Base-by-base conservation (phyloP, 2,329 filamentous ascomycete genomes). In the Fusarium sp. region DNA sequence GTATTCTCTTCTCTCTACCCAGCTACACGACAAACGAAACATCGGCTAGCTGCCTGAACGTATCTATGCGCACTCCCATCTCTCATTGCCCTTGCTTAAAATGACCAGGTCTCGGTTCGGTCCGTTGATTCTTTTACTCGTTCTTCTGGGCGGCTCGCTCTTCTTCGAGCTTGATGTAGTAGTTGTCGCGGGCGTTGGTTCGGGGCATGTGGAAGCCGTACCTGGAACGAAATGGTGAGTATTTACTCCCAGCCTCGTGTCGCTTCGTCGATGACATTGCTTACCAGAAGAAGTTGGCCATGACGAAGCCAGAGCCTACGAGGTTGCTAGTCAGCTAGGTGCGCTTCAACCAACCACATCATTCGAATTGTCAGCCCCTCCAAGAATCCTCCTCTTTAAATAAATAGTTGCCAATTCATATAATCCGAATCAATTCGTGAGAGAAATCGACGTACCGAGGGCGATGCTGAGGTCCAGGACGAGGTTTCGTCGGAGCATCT, bases 141-240 rank as follows among this genome's bases (percentile, higher is more conserved):
- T 72, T 71, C 74, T 80, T 79, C 65, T 80, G 77, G 57, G 79
- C 82, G 62, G 86, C 86, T 65, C 88, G 87, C 81, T 89, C 81
- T 76, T 85, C 84, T 84, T 90, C 88, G 70, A 89, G 82, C 82
- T 88, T 84, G 81, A 81, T 81, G 84, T 90, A 90, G 86, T 84
- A 86, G 81, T 82, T 82, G 82, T 90, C 88, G 79, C 88, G 88
- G 72, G 84, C 84, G 78, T 85, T 80, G 78, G 86, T 89, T 81
- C 88, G 87, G 75, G 88, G 88, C 78, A 89, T 82, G 83, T 90
- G 88, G 84, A 80, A 90, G 80, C 88, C 88, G 85, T 90, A 88
- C 88, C 88, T 90, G 73, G 72, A 18, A 62, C 17, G 17, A 39
- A 61, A 17, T 27, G 29, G 53, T 76, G 36, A 77, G 69, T 63